Percentiles rank a stretch among this genome's conserved stretches.
Evolutionary conservation across 2,329 filamentous ascomycete species (phyloP).

Genomic region (Exophiala sideris): DNA sequence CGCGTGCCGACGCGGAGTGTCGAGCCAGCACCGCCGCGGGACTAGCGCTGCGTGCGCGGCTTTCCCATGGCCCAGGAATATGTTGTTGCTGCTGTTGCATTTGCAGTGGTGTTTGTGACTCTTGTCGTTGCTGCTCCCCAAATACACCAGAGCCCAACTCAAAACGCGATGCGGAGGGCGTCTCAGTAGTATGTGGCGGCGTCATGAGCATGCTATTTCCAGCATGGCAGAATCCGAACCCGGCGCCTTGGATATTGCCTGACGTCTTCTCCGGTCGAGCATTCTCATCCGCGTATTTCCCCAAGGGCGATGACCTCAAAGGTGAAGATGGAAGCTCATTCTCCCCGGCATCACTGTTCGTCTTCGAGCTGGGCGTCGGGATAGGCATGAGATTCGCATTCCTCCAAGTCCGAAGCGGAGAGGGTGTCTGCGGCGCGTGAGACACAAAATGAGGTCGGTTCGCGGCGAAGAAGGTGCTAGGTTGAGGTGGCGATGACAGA

Average conservation of each 20-base stretch:
- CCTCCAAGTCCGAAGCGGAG: conserved; percentile 25
- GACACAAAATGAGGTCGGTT: conserved; percentile 45
- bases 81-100: conserved; percentile 8
- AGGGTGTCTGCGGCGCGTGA: conserved; percentile 18
- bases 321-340: neutral
- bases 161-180: no score
- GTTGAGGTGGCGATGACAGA: conserved; percentile 1
- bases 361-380: neutral
- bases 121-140: neutral
- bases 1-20: conserved; percentile 19
- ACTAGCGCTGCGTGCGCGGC: conserved; percentile 12
- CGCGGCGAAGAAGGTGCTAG: conserved; percentile 14
- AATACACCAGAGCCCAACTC: no score
- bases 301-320: conserved; percentile 11
- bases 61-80: conserved; percentile 14
- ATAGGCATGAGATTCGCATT: conserved; percentile 27
- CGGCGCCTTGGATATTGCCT: neutral
- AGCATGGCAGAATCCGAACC: neutral
- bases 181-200: no score
- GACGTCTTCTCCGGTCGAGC: neutral
- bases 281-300: conserved; percentile 1
- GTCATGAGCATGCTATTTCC: no score
- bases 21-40: conserved; percentile 12
- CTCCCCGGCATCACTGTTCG: neutral
- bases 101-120: neutral